Evolutionary conservation across 2,329 filamentous ascomycete species (phyloP).

Genomic region (Aspergillus fructus): DNA sequence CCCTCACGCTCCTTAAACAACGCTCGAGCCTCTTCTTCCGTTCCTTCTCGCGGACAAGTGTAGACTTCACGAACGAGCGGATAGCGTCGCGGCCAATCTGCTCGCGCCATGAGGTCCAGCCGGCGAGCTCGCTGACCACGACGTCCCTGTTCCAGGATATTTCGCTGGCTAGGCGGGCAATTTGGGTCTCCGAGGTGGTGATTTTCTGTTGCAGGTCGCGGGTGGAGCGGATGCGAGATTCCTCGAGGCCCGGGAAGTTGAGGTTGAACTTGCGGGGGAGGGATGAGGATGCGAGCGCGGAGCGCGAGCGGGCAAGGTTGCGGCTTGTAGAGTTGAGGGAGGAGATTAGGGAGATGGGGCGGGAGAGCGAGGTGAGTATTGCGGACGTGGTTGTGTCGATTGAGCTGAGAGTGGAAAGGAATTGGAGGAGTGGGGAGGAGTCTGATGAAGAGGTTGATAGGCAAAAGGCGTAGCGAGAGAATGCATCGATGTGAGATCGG

Average conservation of each 20-base stretch:
- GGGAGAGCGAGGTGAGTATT: conserved; percentile 73
- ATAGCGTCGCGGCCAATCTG: conserved; percentile 73
- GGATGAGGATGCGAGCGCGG: conserved; percentile 65
- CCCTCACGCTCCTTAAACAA: conserved; percentile 65
- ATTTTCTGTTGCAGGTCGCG: conserved; percentile 83
- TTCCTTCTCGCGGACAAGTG: conserved; percentile 77
- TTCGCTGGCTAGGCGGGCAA: conserved; percentile 74
- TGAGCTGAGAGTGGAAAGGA: conserved; percentile 74
- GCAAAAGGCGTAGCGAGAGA: conserved; percentile 69
- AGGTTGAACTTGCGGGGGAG: conserved; percentile 48
- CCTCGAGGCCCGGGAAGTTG: conserved; percentile 64
- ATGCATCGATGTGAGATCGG: conserved; percentile 63
- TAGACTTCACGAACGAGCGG: conserved; percentile 70
- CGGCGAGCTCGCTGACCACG: conserved; percentile 85
- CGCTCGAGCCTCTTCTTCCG: conserved; percentile 77
- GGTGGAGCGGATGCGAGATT: conserved; percentile 77
- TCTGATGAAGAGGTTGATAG: conserved; percentile 61
- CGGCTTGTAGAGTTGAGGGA: conserved; percentile 73
- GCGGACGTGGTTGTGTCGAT: conserved; percentile 83
- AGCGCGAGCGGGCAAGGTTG: conserved; percentile 74
- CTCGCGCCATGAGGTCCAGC: conserved; percentile 89
- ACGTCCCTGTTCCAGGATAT: conserved; percentile 90
- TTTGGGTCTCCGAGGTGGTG: conserved; percentile 66
- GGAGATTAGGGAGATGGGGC: conserved; percentile 74
- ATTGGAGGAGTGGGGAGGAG: conserved; percentile 68